Evolutionary conservation across 306 rosid genomes (phyloP).

Genomic region (Luffa aegyptiaca): DNA sequence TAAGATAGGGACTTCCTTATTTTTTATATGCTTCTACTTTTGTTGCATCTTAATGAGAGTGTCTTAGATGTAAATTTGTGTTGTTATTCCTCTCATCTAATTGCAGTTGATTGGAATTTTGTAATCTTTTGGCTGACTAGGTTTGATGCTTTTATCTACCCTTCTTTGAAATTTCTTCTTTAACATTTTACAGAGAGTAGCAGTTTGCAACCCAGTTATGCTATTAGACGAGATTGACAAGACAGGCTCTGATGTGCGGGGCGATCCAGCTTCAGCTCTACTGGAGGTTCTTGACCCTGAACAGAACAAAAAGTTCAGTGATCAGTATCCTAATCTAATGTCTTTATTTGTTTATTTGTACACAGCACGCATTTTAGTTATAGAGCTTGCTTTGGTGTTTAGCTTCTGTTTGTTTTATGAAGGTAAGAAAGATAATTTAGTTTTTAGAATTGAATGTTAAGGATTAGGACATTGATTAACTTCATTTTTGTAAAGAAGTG

Average conservation of each 20-base stretch:
- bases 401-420: neutral
- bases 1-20: neutral
- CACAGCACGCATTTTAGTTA: neutral
- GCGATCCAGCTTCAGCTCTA: conserved; percentile 96
- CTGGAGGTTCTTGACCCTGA: conserved; percentile 98
- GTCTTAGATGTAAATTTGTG: neutral
- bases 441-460: neutral
- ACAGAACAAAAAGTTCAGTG: conserved; percentile 82
- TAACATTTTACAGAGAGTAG: conserved; percentile 45
- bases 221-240: conserved; percentile 93
- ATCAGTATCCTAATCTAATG: conserved; percentile 74
- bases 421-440: neutral
- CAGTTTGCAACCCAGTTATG: conserved; percentile 91
- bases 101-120: neutral
- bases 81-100: neutral
- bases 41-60: neutral
- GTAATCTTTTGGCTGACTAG: neutral
- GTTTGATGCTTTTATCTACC: conserved; percentile 6
- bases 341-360: neutral
- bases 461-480: neutral
- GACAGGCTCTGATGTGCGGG: conserved; percentile 93
- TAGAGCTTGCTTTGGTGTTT: neutral
- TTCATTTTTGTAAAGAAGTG: neutral
- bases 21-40: neutral
- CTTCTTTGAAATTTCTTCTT: conserved; percentile 9